Evolutionary conservation across 768 basidiomycete species (phyloP).

Genomic region (Tricholoma furcatifolium): DNA sequence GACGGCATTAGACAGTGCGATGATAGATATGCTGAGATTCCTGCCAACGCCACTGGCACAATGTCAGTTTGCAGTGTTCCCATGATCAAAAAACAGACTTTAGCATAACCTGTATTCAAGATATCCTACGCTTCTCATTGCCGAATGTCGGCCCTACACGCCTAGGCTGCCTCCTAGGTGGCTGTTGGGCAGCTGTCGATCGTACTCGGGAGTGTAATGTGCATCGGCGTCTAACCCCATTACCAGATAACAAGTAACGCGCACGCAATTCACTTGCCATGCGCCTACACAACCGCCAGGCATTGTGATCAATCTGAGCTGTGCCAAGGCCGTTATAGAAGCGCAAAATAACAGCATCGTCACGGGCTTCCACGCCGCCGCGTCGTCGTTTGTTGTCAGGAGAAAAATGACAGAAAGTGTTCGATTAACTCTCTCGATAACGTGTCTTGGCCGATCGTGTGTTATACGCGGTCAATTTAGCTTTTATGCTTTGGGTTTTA

Average conservation of each 20-base stretch:
- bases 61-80: not conserved
- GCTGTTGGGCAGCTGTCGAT: conserved; percentile 12
- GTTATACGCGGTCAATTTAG: not conserved
- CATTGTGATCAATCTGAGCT: not conserved
- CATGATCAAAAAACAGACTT: conserved; percentile 8
- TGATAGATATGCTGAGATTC: not conserved
- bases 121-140: conserved; percentile 7
- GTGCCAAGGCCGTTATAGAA: not conserved
- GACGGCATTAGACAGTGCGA: not conserved
- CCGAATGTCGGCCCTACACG: conserved; percentile 3
- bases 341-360: not conserved
- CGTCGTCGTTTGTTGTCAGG: conserved; percentile 8
- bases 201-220: conserved; percentile 4
- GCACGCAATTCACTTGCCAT: not conserved
- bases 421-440: conserved; percentile 11
- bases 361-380: conserved; percentile 7
- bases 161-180: conserved; percentile 6
- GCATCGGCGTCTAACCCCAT: not conserved
- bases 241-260: not conserved
- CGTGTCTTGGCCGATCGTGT: conserved; percentile 1
- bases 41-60: conserved; percentile 4
- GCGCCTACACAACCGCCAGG: not conserved
- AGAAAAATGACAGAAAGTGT: conserved; percentile 14
- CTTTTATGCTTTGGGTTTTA: conserved; percentile 9
- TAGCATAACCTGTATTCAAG: conserved; percentile 1